Base-by-base conservation (phyloP, 106 monocot genomes). In the Allium fistulosum region DNA sequence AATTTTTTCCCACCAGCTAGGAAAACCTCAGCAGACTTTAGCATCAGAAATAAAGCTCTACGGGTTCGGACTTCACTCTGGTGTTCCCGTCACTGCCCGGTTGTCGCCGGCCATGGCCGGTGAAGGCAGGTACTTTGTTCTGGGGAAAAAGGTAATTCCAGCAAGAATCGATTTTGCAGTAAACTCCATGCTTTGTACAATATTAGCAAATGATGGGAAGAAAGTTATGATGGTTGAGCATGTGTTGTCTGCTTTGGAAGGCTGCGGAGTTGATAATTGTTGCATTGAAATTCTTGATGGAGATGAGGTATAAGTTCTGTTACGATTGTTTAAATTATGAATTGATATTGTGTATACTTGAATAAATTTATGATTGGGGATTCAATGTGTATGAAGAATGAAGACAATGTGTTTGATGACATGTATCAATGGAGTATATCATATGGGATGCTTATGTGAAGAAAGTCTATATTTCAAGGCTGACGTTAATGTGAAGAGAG, bases 171-270 rank as follows among this genome's bases (percentile, higher is more conserved):
- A 73, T 12, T 51, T 77, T 53, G 84, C 68, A 4, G 84, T 75
- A 9, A 79, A 83, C 6, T 82, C 87, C 50, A 61, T 74, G 47
- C 87, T 92, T 11, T 93, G 92, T 71, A 90, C 92, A 15, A 76
- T 78, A 53, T 75, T 99, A 62, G 46, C 58, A 6, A 57, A 65
- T 9, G 80, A 65, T 14, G 84, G 82, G 16, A 49, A 60, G 8
- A 59, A 51, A 58, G 92, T 99, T 51, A 69, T 88, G 63, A 92
- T 86, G 37, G 97, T 99, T 7, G 97, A 99, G 84, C 97, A 99
- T 69, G 46, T 99, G 70, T 78, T 99, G 7, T 99, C 87, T 66
- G 92, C 92, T 14, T 50, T 99, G 10, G 97, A 99, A 80, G 87
- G 68, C 4, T 62, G 65, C 26, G 89, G 82, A 10, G 92, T 99